A percentile compares a stretch with the other conserved stretches of the same genome.
These are phyloP conservation scores for Gracilaria caudata DNA, from an alignment of 23 red algal genomes.

Conservation along the genomic window DNA sequence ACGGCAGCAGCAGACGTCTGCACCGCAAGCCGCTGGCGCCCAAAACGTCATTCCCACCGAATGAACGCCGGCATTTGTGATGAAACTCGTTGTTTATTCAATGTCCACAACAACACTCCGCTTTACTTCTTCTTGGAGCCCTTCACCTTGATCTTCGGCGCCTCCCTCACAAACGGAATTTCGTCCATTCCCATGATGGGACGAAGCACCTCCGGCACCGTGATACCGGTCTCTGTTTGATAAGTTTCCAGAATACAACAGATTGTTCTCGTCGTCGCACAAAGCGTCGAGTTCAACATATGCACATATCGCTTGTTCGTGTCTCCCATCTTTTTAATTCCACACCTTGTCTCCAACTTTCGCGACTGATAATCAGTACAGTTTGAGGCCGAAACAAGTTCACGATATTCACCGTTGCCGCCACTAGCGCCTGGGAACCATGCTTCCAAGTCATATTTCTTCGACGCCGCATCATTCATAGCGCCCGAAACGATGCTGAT, in stretches of 20 bases:
- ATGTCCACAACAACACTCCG: neutral
- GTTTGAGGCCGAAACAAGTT: conserved; percentile 95
- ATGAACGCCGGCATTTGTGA: neutral
- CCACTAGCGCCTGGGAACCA: conserved; percentile 92
- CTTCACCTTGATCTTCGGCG: conserved; percentile 65
- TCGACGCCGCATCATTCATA: conserved; percentile 98
- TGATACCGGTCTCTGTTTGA: conserved; percentile 84
- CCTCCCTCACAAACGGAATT: conserved; percentile 63
- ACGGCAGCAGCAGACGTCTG: neutral
- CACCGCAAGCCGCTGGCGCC: neutral
- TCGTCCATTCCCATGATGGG: conserved; percentile 68
- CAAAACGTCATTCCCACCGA: neutral
- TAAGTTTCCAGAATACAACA: conserved; percentile 98
- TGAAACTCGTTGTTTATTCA: neutral
- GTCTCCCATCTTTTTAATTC: conserved; percentile 94
- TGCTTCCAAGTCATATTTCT: conserved; percentile 98
- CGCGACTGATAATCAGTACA: conserved; percentile 98
- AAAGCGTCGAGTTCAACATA: conserved; percentile 99
- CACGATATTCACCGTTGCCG: conserved; percentile 77
- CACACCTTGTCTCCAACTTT: conserved; percentile 77
- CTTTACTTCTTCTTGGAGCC: conserved; percentile 52
- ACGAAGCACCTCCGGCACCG: conserved; percentile 86
- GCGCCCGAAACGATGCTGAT: conserved; percentile 92
- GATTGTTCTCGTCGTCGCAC: conserved; percentile 93
- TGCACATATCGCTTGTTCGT: conserved; percentile 95